Evolutionary conservation across 306 rosid species (phyloP), one percentile per base, ranked within the genome.

Genomic region (Ceratonia siliqua): DNA sequence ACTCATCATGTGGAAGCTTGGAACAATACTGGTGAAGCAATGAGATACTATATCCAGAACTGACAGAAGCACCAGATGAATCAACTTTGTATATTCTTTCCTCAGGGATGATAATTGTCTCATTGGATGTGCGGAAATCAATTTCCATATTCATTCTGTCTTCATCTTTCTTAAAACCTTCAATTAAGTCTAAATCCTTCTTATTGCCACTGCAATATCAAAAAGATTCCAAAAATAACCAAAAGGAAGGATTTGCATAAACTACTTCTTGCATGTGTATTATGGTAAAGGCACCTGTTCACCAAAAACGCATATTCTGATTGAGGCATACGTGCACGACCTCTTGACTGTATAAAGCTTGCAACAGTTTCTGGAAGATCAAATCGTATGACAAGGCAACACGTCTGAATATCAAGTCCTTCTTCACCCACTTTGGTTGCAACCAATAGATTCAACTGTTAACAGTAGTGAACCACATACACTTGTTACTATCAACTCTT

Each of bases 391-490:
- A 94, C 98, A 54, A 91, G 93, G 84, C 96, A 87, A 74, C 98
- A 94, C 25, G 98, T 94, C 85, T 94, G 98, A 79, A 94, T 94
- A 84, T 94, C 98, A 54, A 94, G 96, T 68, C 98, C 98, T 85
- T 94, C 98, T 82, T 94, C 98, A 77, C 98, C 98, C 41, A 94
- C 98, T 85, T 90, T 94, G 49, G 98, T 94, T 13, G 98, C 98
- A 76, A 94, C 85, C 88, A 94, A 83, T 32, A 94, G 83, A 86
- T 94, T 94, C 80, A 91, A 76, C 98, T 94, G 91, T 81, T 46
- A 76, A 78, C 66, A 28, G 72, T 70, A 83, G n/a, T 56, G 45
- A 87, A 24, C 68, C 76, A 68, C 13, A 65, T 28, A 28, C 2
- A 4, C 32, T 1, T 28, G 32, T 28, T 28, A 28, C 43, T 24